Evolutionary conservation across 805 yeast species (phyloP), one percentile per base, ranked within the genome.

Genomic region (Yarrowia sp.): DNA sequence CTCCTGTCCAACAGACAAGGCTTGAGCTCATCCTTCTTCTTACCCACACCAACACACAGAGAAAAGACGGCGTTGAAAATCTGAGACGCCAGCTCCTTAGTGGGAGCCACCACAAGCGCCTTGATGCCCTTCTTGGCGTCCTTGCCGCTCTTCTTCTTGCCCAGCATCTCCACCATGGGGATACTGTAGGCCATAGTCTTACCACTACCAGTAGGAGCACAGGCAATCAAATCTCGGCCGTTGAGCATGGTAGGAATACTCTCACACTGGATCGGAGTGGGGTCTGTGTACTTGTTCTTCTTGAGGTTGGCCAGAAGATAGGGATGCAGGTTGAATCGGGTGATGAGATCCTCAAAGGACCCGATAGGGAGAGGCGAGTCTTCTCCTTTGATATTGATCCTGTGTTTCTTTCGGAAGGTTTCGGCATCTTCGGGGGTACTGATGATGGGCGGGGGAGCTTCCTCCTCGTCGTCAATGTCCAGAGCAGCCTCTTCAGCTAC

Each of bases 141-240:
- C 10, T 77, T 75, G 47, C 35, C 4, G n/a, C 17, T 36, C 61
- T 55, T 55, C 42, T 55, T 38, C 61, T 55, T 55, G 28, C 74
- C 70, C 17, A 83, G 74, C 65, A 77, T 77, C 69, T 90, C 95
- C 18, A 95, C 76, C 70, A 93, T 71, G 4, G 99, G 99, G 15
- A 92, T 84, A 65, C 90, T 78, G 73, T 89, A 95, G 35, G 98
- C 96, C 57, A 95, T 79, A 0, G 99, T 95, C 74, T 95, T 95
- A 80, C 99, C 99, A 4, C 98, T 91, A 70, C 99, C 99, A 0
- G 99, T 95, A 53, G 98, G 98, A 0, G 98, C 98, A 80, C 97
- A 90, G 1, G 96, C 96, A 47, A 95, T 79, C 38, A 95, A 74
- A 73, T 93, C 98, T 66, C 96, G 83, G 33, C 80, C 82, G 63